phyloP scores from a whole-genome alignment of 2,329 filamentous ascomycete species.

The Juglanconis sp. region DNA sequence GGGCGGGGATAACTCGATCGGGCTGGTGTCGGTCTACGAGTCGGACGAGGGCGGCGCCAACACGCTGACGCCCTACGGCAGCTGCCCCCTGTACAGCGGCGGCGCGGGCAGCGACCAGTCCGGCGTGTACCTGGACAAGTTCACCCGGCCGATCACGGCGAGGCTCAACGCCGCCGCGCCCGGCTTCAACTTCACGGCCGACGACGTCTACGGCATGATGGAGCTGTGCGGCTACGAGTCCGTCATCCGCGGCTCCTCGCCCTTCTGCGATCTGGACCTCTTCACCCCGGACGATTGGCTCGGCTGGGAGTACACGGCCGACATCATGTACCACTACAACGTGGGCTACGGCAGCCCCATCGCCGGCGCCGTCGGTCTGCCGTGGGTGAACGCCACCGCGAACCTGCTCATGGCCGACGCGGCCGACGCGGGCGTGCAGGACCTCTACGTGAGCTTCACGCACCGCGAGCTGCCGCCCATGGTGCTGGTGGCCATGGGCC shows the following conservation, averaged over 20 bases:
- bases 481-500: conserved; percentile 62
- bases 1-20: conserved; percentile 47
- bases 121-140: conserved; percentile 46
- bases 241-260: conserved; percentile 59
- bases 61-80: conserved; percentile 60
- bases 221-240: conserved; percentile 65
- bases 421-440: conserved; percentile 38
- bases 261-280: conserved; percentile 57
- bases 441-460: conserved; percentile 66
- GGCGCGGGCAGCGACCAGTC: conserved; percentile 56
- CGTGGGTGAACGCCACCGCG: conserved; percentile 64
- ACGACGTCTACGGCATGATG: conserved; percentile 64
- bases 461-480: conserved; percentile 67
- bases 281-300: conserved; percentile 64
- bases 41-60: conserved; percentile 56
- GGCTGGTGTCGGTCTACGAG: conserved; percentile 55
- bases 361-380: conserved; percentile 58
- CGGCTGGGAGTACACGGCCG: conserved; percentile 63
- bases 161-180: conserved; percentile 52
- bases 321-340: conserved; percentile 64
- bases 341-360: conserved; percentile 60
- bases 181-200: conserved; percentile 59
- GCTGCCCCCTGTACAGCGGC: conserved; percentile 60
- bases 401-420: conserved; percentile 40
- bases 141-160: conserved; percentile 58